These are phyloP conservation scores for Gardenia jasminoides DNA, from an alignment of 257 asterid genomes.

Conservation along the genomic window DNA sequence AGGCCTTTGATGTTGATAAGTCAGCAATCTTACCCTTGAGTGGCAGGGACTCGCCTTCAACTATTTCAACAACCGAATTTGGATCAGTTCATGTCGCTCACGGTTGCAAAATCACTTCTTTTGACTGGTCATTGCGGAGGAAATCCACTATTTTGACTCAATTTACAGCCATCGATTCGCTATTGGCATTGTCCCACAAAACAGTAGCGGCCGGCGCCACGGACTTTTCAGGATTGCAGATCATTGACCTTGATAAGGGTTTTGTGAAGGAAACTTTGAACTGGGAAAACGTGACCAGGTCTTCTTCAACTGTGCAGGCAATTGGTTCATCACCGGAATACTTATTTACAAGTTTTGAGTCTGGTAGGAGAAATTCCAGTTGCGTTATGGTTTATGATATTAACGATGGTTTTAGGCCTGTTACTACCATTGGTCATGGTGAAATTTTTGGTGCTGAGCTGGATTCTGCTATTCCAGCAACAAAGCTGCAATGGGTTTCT, in stretches of 20 bases:
- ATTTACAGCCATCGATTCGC: conserved; percentile 76
- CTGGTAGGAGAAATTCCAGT: conserved; percentile 77
- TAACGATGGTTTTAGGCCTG: conserved; percentile 47
- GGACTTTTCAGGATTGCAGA: conserved; percentile 85
- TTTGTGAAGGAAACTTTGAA: conserved; percentile 56
- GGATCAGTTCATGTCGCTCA: conserved; percentile 92
- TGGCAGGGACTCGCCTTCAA: conserved; percentile 86
- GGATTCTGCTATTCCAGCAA: conserved; percentile 86
- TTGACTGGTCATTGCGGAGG: conserved; percentile 83
- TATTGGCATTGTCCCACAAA: conserved; percentile 60
- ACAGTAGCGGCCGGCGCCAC: conserved; percentile 91
- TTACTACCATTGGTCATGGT: conserved; percentile 61
- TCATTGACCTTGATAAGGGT: conserved; percentile 68
- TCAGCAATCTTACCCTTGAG: conserved; percentile 51
- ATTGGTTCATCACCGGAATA: conserved; percentile 65
- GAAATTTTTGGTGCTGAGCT: conserved; percentile 91
- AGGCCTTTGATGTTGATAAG: conserved; percentile 76
- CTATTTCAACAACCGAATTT: conserved; percentile 59
- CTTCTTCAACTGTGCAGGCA: conserved; percentile 85
- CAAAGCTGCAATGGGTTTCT: conserved; percentile 73
- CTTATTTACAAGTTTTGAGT: conserved; percentile 87
- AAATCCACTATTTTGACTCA: conserved; percentile 82
- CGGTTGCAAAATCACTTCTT: conserved; percentile 84
- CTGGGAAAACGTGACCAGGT: conserved; percentile 93
- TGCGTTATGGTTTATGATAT: conserved; percentile 83